Evolutionary conservation across 768 basidiomycete species (phyloP).

Genomic region (Saitozyma sp.): DNA sequence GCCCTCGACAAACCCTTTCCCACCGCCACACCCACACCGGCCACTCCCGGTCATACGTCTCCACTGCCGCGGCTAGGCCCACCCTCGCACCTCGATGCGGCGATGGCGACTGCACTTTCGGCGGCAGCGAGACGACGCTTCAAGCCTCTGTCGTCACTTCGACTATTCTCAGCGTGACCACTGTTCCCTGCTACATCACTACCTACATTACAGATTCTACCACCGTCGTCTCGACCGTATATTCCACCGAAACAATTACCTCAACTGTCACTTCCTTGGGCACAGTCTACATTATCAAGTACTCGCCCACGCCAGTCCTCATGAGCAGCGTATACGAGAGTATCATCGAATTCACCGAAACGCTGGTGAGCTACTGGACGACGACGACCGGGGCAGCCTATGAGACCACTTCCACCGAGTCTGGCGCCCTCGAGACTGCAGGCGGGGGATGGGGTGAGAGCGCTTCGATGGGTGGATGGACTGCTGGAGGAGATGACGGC

Average conservation of each 20-base stretch:
- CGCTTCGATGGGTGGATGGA: too few relatives aligned
- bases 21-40: slow-evolving; percentile 5
- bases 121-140: slow-evolving; percentile 19
- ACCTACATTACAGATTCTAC: slow-evolving; percentile 29
- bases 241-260: slow-evolving; percentile 40
- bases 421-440: not conserved
- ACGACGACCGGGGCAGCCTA: not conserved
- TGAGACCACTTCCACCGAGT: not conserved
- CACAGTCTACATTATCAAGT: slow-evolving; percentile 36
- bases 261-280: slow-evolving; percentile 35
- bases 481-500: not conserved
- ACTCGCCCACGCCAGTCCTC: slow-evolving; percentile 34
- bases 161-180: slow-evolving; percentile 34
- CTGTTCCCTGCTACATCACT: slow-evolving; percentile 40
- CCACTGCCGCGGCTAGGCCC: slow-evolving; percentile 1
- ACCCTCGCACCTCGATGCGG: slow-evolving; percentile 27
- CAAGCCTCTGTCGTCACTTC: slow-evolving; percentile 34
- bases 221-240: slow-evolving; percentile 31
- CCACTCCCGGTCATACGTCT: not conserved
- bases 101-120: slow-evolving; percentile 17
- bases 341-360: slow-evolving; percentile 29
- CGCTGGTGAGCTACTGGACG: slow-evolving; percentile 28
- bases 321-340: slow-evolving; percentile 17
- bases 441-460: not conserved
- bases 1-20: not conserved